Evolutionary conservation across 1,284 basidiomycete genomes (phyloP).

Genomic region (Trichosporon faecale): DNA sequence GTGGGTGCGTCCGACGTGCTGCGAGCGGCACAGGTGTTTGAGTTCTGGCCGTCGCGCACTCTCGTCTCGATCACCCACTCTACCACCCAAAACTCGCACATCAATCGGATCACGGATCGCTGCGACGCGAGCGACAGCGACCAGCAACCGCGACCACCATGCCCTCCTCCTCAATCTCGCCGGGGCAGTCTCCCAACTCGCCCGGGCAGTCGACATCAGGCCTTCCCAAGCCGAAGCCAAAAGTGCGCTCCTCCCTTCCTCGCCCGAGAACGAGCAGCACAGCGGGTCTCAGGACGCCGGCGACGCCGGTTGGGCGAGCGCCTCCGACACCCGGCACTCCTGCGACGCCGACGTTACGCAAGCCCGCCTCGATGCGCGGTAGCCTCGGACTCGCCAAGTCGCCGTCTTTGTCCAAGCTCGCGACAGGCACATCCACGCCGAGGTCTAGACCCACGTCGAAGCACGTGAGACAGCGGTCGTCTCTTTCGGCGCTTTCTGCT

Average conservation of each 20-base stretch:
- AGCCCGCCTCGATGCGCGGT: neutral
- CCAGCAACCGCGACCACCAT: neutral
- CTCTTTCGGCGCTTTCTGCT: neutral
- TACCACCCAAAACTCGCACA: neutral
- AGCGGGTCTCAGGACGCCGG: neutral
- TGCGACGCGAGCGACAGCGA: conserved; percentile 6
- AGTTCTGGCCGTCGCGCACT: conserved; percentile 1
- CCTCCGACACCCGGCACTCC: neutral
- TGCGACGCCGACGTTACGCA: neutral
- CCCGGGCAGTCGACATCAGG: neutral
- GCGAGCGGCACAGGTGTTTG: neutral
- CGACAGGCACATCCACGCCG: neutral
- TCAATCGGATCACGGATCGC: neutral
- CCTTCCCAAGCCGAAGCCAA: neutral
- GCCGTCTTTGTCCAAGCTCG: neutral
- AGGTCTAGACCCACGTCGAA: neutral
- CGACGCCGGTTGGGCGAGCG: neutral
- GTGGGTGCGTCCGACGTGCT: neutral
- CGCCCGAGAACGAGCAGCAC: neutral
- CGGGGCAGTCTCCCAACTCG: neutral
- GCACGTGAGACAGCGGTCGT: neutral
- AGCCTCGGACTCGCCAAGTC: neutral
- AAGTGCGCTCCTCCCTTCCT: neutral
- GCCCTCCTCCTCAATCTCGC: neutral
- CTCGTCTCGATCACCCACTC: neutral